phyloP scores from a whole-genome alignment of 2,329 filamentous ascomycete species.

The Claviceps spartinae region DNA sequence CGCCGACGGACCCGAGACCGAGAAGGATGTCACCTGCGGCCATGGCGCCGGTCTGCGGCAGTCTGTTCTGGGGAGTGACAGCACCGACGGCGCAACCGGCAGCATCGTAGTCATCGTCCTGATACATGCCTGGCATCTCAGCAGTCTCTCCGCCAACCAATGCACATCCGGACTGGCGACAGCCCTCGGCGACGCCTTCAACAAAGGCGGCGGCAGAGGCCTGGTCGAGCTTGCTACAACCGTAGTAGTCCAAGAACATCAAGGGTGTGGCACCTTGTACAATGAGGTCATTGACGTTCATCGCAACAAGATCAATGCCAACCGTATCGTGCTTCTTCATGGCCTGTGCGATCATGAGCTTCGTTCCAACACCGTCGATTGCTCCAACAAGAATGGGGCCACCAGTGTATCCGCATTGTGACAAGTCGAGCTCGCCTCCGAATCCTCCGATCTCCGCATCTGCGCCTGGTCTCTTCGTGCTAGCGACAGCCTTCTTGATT shows the following conservation, averaged over 20 bases:
- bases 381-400: slow-evolving; percentile 80
- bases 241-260: slow-evolving; percentile 97
- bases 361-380: slow-evolving; percentile 93
- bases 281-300: slow-evolving; percentile 97
- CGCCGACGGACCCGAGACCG: slow-evolving; percentile 70
- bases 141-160: slow-evolving; percentile 96
- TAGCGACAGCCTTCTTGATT: slow-evolving; percentile 81
- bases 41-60: slow-evolving; percentile 71
- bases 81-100: slow-evolving; percentile 83
- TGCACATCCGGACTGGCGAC: slow-evolving; percentile 71
- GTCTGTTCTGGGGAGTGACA: slow-evolving; percentile 52
- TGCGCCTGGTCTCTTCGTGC: slow-evolving; percentile 72
- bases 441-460: slow-evolving; percentile 94
- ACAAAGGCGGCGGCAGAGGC: slow-evolving; percentile 73
- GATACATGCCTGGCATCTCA: slow-evolving; percentile 95
- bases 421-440: slow-evolving; percentile 52
- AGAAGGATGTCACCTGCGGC: slow-evolving; percentile 69
- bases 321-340: slow-evolving; percentile 88
- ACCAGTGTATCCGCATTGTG: slow-evolving; percentile 57
- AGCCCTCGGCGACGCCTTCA: slow-evolving; percentile 78
- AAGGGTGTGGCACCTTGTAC: slow-evolving; percentile 91
- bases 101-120: slow-evolving; percentile 80
- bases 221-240: slow-evolving; percentile 76
- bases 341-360: slow-evolving; percentile 87
- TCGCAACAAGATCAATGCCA: slow-evolving; percentile 91